A percentile compares a stretch with the other conserved stretches of the same genome.
These are phyloP conservation scores for Neurospora sp. DNA, from an alignment of 495 filamentous ascomycete species.

Conservation along the genomic window DNA sequence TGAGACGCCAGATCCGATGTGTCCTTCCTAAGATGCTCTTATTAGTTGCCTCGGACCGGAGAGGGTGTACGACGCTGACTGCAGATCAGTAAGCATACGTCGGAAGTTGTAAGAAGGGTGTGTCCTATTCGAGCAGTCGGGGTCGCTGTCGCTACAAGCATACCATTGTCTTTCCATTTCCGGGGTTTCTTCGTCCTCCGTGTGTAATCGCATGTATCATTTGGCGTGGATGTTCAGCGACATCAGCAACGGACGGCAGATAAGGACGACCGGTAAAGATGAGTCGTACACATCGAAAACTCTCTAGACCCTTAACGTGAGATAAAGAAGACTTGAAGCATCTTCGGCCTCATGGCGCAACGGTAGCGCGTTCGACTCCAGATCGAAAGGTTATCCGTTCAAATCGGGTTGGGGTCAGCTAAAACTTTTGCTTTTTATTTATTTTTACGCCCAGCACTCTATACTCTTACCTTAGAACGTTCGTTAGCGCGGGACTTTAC, in stretches of 20 bases:
- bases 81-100: not conserved
- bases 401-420: not conserved
- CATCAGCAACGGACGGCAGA: not conserved
- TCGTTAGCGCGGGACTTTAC: too few species aligned
- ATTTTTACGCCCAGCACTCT: not conserved
- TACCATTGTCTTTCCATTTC: not conserved
- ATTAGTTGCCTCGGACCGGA: not conserved
- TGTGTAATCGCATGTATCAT: not conserved
- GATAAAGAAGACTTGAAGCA: rapidly evolving
- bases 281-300: not conserved
- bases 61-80: not conserved
- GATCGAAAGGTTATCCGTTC: not conserved
- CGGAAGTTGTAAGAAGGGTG: not conserved
- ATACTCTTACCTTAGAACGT: too few species aligned
- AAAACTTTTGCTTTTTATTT: not conserved
- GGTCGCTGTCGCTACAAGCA: not conserved
- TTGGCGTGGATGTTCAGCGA: not conserved
- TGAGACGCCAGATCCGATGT: not conserved
- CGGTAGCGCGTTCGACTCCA: not conserved
- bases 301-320: not conserved
- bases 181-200: not conserved
- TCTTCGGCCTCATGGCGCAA: not conserved
- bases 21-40: not conserved
- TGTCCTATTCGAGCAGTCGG: not conserved
- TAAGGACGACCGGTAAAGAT: not conserved